Conservation (phyloP, 2,329 filamentous ascomycete species). For the Knoxdaviesia proteae region DNA sequence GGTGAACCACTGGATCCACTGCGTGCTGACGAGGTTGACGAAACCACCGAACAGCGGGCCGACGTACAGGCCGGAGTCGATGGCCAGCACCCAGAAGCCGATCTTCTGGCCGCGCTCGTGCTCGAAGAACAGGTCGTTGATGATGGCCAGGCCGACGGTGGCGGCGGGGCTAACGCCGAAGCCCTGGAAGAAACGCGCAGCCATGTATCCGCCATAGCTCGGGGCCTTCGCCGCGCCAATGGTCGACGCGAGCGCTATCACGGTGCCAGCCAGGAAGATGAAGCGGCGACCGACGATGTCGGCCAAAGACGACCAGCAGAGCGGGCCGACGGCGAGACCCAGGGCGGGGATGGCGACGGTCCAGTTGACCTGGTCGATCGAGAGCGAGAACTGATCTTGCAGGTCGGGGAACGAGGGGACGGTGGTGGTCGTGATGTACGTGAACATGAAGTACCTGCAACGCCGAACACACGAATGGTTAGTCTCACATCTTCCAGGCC, state of each 20-base stretch:
- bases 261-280: conserved; percentile 22
- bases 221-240: conserved; percentile 14
- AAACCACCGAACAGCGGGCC: conserved; percentile 27
- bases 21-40: conserved; percentile 21
- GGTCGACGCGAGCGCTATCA: conserved; percentile 13
- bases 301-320: conserved; percentile 24
- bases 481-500: background rate
- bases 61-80: conserved; percentile 27
- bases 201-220: conserved; percentile 29
- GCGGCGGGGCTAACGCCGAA: conserved; percentile 30
- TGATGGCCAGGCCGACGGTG: conserved; percentile 31
- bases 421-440: conserved; percentile 34
- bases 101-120: conserved; percentile 32
- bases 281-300: conserved; percentile 31
- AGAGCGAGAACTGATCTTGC: conserved; percentile 22
- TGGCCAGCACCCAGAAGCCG: conserved; percentile 34
- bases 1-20: conserved; percentile 33
- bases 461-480: background rate
- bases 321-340: conserved; percentile 27
- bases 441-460: conserved; percentile 32
- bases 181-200: conserved; percentile 36
- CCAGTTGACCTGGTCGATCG: conserved; percentile 28
- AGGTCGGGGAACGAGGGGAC: conserved; percentile 30
- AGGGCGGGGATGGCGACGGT: conserved; percentile 29
- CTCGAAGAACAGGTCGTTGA: conserved; percentile 34